Evolutionary conservation across 2,329 filamentous ascomycete species (phyloP).

Genomic region (Trichoderma guizhouense): DNA sequence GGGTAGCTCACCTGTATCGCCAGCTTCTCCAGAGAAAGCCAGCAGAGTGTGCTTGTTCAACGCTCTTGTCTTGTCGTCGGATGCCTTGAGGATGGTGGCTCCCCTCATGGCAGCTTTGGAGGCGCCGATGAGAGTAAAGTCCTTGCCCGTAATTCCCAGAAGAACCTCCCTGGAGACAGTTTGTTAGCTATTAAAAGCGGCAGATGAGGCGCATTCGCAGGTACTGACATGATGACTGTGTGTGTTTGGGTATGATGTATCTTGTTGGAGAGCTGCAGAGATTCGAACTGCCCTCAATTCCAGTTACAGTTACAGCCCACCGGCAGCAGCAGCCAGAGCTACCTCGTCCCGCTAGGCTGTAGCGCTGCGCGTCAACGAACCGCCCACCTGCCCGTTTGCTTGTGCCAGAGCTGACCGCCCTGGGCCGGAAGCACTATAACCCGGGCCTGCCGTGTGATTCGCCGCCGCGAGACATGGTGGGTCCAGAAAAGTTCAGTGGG

Average conservation of each 20-base stretch:
- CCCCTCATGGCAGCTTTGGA: constrained; percentile 99
- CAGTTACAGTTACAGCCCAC: constrained; percentile 9
- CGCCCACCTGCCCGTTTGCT: constrained; percentile 24
- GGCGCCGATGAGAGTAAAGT: constrained; percentile 96
- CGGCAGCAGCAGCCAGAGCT: constrained; percentile 9
- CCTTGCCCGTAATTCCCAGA: constrained; percentile 96
- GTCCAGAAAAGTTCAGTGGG: constrained; percentile 25
- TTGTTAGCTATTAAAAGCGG: constrained; percentile 9
- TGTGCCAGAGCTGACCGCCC: constrained; percentile 36
- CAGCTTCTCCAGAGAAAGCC: constrained; percentile 93
- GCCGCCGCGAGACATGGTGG: constrained; percentile 15
- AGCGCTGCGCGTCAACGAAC: constrained; percentile 37
- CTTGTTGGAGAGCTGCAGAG: constrained; percentile 23
- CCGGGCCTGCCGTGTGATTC: constrained; percentile 27
- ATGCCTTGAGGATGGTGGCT: constrained; percentile 89
- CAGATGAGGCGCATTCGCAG: not conserved
- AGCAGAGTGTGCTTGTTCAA: constrained; percentile 94
- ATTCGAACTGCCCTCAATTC: not conserved
- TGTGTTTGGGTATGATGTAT: not conserved
- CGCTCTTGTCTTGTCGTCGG: constrained; percentile 91
- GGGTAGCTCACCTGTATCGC: constrained; percentile 72
- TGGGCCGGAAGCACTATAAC: constrained; percentile 32
- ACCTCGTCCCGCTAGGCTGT: constrained; percentile 33
- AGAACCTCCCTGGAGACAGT: constrained; percentile 77
- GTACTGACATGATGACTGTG: constrained; percentile 19